Percentiles rank a stretch among this genome's conserved stretches.
These are phyloP conservation scores for Silene uniflora DNA, from an alignment of 148 eudicot species.

Conservation along the genomic window DNA sequence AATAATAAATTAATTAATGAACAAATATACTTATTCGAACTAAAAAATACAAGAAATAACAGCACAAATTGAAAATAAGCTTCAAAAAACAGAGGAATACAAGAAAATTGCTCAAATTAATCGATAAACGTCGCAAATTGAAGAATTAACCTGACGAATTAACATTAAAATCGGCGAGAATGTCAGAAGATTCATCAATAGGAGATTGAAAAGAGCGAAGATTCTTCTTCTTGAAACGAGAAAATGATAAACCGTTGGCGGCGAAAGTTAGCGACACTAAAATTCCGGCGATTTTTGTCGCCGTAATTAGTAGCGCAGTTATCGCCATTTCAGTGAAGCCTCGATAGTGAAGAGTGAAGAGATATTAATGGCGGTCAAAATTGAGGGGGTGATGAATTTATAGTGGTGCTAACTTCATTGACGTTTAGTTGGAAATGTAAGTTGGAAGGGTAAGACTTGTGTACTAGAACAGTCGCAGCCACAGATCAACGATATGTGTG, in stretches of 20 bases:
- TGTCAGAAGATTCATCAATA: constrained; percentile 63
- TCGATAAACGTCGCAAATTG: background rate
- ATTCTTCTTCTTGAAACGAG: constrained; percentile 65
- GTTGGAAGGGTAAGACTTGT: background rate
- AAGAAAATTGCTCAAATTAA: background rate
- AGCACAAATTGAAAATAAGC: background rate
- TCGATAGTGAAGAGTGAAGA: background rate
- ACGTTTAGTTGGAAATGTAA: background rate
- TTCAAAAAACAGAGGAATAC: background rate
- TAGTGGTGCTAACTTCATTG: background rate
- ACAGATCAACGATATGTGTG: background rate
- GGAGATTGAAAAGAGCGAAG: constrained; percentile 58
- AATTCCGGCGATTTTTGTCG: constrained; percentile 82
- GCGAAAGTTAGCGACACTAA: constrained; percentile 59
- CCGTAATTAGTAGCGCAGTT: constrained; percentile 43
- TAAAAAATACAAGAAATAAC: background rate
- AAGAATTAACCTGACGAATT: constrained; percentile 31
- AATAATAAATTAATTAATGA: background rate
- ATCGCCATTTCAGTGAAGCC: constrained; percentile 41
- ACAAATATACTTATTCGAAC: no score
- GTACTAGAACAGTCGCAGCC: background rate
- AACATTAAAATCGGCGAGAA: constrained; percentile 62
- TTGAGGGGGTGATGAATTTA: no score
- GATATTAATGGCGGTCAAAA: background rate
- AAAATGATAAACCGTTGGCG: constrained; percentile 68